Evolutionary conservation across 2,329 filamentous ascomycete species (phyloP).

Genomic region (Fusarium guadeloupense): DNA sequence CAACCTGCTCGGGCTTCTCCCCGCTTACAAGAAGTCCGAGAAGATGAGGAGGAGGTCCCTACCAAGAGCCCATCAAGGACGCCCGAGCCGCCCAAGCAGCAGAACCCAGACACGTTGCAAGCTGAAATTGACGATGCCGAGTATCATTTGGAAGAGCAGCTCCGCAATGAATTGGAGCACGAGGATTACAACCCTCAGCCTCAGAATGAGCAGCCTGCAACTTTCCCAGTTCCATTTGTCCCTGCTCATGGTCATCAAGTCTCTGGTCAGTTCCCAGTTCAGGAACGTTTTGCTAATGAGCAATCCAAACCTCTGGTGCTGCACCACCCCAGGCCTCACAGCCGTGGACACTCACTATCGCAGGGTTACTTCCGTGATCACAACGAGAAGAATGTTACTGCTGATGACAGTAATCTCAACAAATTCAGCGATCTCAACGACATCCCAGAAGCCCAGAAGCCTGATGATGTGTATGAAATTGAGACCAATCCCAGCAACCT

Average conservation of each 20-base stretch:
- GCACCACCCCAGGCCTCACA: slow-evolving; percentile 79
- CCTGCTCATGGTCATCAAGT: slow-evolving; percentile 54
- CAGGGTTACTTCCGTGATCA: slow-evolving; percentile 71
- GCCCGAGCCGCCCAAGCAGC: slow-evolving; percentile 58
- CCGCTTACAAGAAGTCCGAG: slow-evolving; percentile 75
- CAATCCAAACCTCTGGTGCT: slow-evolving; percentile 65
- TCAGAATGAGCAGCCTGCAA: slow-evolving; percentile 42
- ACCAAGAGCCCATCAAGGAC: slow-evolving; percentile 64
- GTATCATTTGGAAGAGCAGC: slow-evolving; percentile 83
- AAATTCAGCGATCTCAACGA: slow-evolving; percentile 53
- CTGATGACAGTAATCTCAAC: slow-evolving; percentile 31
- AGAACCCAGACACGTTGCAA: slow-evolving; percentile 76
- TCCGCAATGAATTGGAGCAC: slow-evolving; percentile 80
- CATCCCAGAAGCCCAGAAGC: slow-evolving; percentile 51
- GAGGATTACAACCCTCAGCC: slow-evolving; percentile 77
- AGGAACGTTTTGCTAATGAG: slow-evolving; percentile 63
- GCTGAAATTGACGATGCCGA: slow-evolving; percentile 87
- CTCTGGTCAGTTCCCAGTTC: slow-evolving; percentile 59
- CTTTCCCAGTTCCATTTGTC: slow-evolving; percentile 37
- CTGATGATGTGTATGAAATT: slow-evolving; percentile 70
- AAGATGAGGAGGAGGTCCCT: slow-evolving; percentile 72
- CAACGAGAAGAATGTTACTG: slow-evolving; percentile 51
- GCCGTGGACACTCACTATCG: slow-evolving; percentile 75
- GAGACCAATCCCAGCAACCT: slow-evolving; percentile 79
- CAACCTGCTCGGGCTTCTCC: slow-evolving; percentile 66